Base-by-base conservation (phyloP, 1,284 basidiomycete species). In the Vanrija pseudolonga region DNA sequence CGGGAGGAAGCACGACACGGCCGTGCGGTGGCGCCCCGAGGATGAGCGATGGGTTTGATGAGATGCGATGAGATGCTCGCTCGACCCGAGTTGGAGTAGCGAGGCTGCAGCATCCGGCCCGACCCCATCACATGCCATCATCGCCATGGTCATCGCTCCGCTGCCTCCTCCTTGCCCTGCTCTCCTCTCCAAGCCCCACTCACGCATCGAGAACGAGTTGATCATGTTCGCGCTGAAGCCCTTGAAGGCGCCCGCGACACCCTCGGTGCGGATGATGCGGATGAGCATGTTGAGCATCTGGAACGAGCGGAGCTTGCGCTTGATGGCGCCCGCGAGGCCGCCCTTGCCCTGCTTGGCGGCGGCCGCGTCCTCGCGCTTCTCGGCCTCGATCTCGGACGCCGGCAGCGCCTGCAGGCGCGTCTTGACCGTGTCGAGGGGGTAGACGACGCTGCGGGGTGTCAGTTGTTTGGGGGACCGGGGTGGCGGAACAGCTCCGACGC, bases 211-310 rank as follows among this genome's bases (percentile, higher is more conserved):
- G 76, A 98, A 98, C 0, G 91, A 95, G 76, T 97, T 98, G 65
- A 98, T 80, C 94, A 98, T 98, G 56, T 89, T 97, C n/a, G 96
- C 96, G 38, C 85, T 82, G 71, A 86, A 98, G 5, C 96, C 96
- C 57, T 87, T 85, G 79, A 97, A 99, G 69, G 88, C 86, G 0
- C 91, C 94, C 6, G 72, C 57, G 50, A 94, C 64, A 0, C 93
- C 93, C 62, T 96, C 90, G 59, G 85, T 84, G 62, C 82, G 82
- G 67, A 90, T 79, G 61, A 95, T 87, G 63, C 82, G 79, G 51
- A 85, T 62, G 28, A 94, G 73, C 53, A 93, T 80, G 15, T 80
- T 71, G 24, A 86, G 66, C 76, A 94, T 82, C 36, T 69, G 62
- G 58, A 70, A 72, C 49, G 63, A 66, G 47, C 61, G 66, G 24